Percentiles rank a stretch among this genome's conserved stretches.
Conservation (phyloP, 2,329 filamentous ascomycete species). For the Pyricularia pennisetigena region DNA sequence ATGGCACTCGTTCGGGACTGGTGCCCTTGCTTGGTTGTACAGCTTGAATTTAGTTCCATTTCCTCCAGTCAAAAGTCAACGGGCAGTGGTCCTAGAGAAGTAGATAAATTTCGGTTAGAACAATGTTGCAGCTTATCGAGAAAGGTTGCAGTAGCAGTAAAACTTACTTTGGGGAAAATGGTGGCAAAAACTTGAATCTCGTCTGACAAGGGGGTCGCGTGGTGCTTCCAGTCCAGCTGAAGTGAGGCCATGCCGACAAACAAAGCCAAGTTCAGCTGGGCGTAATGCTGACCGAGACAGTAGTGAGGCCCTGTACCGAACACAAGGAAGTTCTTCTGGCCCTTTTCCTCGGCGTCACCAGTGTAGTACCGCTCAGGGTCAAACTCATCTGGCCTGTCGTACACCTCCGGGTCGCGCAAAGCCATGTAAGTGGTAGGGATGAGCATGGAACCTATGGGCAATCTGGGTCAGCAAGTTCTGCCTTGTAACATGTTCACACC, state of each 20-base stretch:
- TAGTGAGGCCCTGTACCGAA: conserved; percentile 96
- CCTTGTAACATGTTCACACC: no score
- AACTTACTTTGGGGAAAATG: conserved; percentile 86
- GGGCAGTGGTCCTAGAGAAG: conserved; percentile 70
- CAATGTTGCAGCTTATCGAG: not conserved
- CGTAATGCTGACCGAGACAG: conserved; percentile 90
- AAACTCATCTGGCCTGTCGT: conserved; percentile 79
- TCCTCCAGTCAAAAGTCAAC: conserved; percentile 55
- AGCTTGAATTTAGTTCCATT: conserved; percentile 21
- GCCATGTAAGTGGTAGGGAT: conserved; percentile 86
- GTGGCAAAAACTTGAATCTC: conserved; percentile 98
- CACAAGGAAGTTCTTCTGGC: conserved; percentile 89
- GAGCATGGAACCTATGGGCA: conserved; percentile 66
- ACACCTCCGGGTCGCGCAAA: conserved; percentile 86
- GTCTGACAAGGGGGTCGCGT: conserved; percentile 73
- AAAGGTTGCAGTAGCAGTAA: conserved; percentile 6
- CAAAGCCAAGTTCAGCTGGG: conserved; percentile 76
- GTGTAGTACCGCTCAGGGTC: conserved; percentile 87
- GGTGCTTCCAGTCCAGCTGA: conserved; percentile 82
- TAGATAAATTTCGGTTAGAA: not conserved
- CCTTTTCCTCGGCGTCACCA: conserved; percentile 78
- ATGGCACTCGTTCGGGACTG: not conserved
- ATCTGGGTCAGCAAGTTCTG: not conserved
- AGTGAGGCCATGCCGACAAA: conserved; percentile 87
- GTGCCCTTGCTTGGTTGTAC: not conserved